Evolutionary conservation across 352 stramenopile genomes (phyloP).

Genomic region (Phytophthora hybrid): DNA sequence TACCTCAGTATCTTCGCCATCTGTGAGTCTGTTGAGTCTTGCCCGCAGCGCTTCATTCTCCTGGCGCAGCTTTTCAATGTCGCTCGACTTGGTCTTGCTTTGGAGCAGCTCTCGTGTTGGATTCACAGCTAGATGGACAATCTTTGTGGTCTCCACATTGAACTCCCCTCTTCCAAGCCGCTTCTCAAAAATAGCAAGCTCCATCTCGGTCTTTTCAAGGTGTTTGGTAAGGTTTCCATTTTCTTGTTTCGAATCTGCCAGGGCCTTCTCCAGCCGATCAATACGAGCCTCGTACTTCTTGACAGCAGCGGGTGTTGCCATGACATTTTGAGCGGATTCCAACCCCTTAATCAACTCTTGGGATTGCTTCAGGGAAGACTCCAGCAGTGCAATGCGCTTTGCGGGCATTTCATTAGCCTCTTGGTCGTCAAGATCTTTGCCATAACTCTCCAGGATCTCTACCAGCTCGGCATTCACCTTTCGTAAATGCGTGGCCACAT

Average conservation of each 20-base stretch:
- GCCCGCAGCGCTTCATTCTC: constrained; percentile 65
- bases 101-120: constrained; percentile 76
- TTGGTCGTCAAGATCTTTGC: constrained; percentile 55
- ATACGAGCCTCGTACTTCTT: constrained; percentile 65
- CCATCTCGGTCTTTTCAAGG: constrained; percentile 71
- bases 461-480: constrained; percentile 70
- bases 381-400: constrained; percentile 52
- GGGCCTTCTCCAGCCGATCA: constrained; percentile 53
- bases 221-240: constrained; percentile 61
- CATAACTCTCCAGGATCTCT: constrained; percentile 71
- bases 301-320: constrained; percentile 50
- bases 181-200: constrained; percentile 75
- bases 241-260: constrained; percentile 53
- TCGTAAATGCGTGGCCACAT: constrained; percentile 54
- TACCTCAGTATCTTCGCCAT: constrained; percentile 45
- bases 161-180: constrained; percentile 79
- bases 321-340: constrained; percentile 41
- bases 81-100: constrained; percentile 44
- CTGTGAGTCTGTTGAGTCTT: constrained; percentile 50
- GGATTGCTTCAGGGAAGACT: constrained; percentile 57
- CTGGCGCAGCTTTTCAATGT: constrained; percentile 56
- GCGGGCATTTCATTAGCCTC: constrained; percentile 33
- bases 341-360: constrained; percentile 59
- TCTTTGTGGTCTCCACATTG: constrained; percentile 86
- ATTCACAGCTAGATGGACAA: constrained; percentile 89